Percentiles rank a stretch among this genome's conserved stretches.
These are phyloP conservation scores for Isabelozyma rhagii DNA, from an alignment of 805 yeast species.

Conservation along the genomic window DNA sequence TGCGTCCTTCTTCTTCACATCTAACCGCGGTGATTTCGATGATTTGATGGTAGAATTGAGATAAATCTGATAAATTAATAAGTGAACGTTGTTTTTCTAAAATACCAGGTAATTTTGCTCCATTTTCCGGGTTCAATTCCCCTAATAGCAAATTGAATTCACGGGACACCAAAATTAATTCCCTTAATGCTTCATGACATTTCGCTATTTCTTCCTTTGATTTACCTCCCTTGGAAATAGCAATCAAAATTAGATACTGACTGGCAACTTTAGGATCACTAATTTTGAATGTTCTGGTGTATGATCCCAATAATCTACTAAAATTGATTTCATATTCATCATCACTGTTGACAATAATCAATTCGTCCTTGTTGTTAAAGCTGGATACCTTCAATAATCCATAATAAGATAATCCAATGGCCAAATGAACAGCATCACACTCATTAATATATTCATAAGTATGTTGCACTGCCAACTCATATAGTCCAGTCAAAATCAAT, in stretches of 20 bases:
- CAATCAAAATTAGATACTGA: conserved; percentile 78
- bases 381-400: conserved; percentile 58
- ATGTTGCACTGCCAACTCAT: conserved; percentile 74
- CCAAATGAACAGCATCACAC: conserved; percentile 85
- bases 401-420: conserved; percentile 74
- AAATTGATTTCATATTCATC: conserved; percentile 42
- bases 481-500: conserved; percentile 71
- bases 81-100: conserved; percentile 74
- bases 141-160: conserved; percentile 83
- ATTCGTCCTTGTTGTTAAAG: conserved; percentile 26
- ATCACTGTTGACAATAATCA: conserved; percentile 27
- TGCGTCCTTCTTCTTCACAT: conserved; percentile 90
- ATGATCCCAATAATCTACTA: conserved; percentile 70
- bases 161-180: conserved; percentile 79
- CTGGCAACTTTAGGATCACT: conserved; percentile 89
- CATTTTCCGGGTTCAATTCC: conserved; percentile 65
- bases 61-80: conserved; percentile 54
- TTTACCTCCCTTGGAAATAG: conserved; percentile 41
- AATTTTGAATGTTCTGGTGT: conserved; percentile 76
- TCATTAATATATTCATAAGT: conserved; percentile 59
- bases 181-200: conserved; percentile 77
- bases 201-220: conserved; percentile 47
- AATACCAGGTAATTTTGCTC: conserved; percentile 76
- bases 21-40: conserved; percentile 81
- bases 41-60: conserved; percentile 62